Base-by-base conservation (phyloP, 805 yeast species). In the Metschnikowia baotianmanensis region DNA sequence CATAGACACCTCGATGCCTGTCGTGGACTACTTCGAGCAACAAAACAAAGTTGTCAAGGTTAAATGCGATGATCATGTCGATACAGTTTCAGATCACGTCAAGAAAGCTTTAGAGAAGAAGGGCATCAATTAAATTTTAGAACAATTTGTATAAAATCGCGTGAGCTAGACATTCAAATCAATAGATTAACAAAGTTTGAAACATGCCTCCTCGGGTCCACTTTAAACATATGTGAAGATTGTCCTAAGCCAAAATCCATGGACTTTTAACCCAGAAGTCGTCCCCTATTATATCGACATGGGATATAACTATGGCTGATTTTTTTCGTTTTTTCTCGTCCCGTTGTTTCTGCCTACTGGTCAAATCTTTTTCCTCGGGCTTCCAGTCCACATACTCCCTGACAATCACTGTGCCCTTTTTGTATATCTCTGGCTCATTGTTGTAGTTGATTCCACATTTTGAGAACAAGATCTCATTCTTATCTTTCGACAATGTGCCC, bases 1-100 rank as follows among this genome's bases (percentile, higher is more conserved):
- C 56, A 62, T 82, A 30, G 95, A 88, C 33, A 89, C 97, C 4
- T 82, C 91, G 50, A 83, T 83, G 86, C 99, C 99, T 4, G 98
- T 93, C 12, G 87, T 93, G 32, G 85, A 90, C 40, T 79, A 86
- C 61, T 91, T 75, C 53, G 88, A 79, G 31, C 73, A 78, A 51
- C 83, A 80, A 52, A 78, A 71, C 41, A 83, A 79, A 57, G 97
- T 91, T 15, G 83, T 88, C 34, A 82, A 77, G 57, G 79, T 91
- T 28, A 71, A 72, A 43, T 91, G 98, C 62, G 82, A 89, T 57
- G 79, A 82, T 53, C 71, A 91, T 2, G 91, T 86, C 23, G 95
- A 89, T 31, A 72, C 69, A 33, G 98, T 90, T 21, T 87, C 85
- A 55, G 58, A 50, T 8, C 70, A 81, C 43, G 96, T 91, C 31